phyloP scores from a whole-genome alignment of 164 flowering plant species.

The Vitis cinerea region DNA sequence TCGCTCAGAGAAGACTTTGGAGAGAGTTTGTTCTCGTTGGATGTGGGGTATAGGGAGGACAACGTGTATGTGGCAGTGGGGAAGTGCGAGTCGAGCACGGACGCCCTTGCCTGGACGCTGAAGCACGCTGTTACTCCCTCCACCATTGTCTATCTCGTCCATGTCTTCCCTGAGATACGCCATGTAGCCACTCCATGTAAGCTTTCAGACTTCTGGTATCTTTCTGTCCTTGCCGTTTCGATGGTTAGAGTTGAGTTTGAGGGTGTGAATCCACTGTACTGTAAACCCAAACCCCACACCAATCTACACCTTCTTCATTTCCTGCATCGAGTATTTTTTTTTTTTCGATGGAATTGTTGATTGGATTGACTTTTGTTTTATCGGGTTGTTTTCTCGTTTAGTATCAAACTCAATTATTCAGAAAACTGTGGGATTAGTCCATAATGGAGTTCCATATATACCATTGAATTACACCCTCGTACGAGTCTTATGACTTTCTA shows the following conservation, averaged over 20 bases:
- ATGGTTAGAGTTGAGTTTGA: background rate
- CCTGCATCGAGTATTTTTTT: background rate
- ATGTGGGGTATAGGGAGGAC: slow-evolving; percentile 18
- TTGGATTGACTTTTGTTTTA: no score
- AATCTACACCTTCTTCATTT: no score
- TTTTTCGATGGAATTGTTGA: background rate
- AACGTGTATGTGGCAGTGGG: slow-evolving; percentile 48
- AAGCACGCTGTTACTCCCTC: slow-evolving; percentile 15
- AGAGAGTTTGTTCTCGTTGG: slow-evolving; percentile 22
- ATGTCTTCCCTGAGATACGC: slow-evolving; percentile 44
- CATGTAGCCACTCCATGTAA: slow-evolving; percentile 47
- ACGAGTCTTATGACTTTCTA: no score
- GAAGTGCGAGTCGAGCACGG: slow-evolving; percentile 41
- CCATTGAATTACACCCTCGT: no score
- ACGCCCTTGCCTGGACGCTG: slow-evolving; percentile 47
- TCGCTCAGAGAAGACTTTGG: slow-evolving; percentile 21
- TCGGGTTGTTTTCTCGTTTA: background rate
- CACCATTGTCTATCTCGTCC: slow-evolving; percentile 37
- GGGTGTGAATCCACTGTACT: no score
- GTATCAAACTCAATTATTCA: no score
- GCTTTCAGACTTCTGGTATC: background rate
- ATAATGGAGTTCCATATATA: no score
- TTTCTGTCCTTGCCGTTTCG: background rate
- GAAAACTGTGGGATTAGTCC: no score
- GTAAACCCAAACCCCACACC: no score